A percentile compares a stretch with the other conserved stretches of the same genome.
Evolutionary conservation across 257 asterid genomes (phyloP).

Genomic region (Solanum clarkiae): DNA sequence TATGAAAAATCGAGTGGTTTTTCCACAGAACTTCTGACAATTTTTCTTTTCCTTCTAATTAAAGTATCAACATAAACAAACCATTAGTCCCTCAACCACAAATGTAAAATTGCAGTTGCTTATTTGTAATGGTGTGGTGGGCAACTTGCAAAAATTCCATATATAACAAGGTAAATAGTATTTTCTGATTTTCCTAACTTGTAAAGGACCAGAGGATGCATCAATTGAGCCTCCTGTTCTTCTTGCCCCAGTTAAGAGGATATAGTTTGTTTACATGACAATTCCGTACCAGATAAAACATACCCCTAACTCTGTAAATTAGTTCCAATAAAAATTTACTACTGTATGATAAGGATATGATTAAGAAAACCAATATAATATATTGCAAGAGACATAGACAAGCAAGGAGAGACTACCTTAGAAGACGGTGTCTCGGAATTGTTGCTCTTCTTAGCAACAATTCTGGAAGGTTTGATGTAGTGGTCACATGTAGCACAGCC

Average conservation of each 20-base stretch:
- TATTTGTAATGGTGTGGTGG: neutral
- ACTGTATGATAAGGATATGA: neutral
- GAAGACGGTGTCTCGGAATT: conserved; percentile 40
- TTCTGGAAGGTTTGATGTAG: conserved; percentile 11
- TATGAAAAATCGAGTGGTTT: neutral
- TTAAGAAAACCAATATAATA: neutral
- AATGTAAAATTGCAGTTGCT: neutral
- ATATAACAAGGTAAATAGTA: neutral
- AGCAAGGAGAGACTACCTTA: conserved; percentile 23
- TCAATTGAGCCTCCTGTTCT: neutral
- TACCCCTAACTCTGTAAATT: neutral
- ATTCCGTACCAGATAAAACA: neutral
- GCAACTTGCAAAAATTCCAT: neutral
- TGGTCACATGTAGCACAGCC: conserved; percentile 1
- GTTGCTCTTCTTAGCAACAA: conserved; percentile 61
- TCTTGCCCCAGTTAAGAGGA: neutral
- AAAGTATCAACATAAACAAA: neutral
- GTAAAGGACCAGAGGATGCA: neutral
- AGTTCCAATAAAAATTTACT: neutral
- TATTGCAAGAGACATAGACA: neutral
- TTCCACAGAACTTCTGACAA: neutral
- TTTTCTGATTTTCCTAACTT: neutral
- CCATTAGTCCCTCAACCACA: neutral
- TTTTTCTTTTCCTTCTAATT: neutral
- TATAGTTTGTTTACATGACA: neutral